phyloP scores from a whole-genome alignment of 1,284 basidiomycete genomes.

The Cryptococcus sp. region DNA sequence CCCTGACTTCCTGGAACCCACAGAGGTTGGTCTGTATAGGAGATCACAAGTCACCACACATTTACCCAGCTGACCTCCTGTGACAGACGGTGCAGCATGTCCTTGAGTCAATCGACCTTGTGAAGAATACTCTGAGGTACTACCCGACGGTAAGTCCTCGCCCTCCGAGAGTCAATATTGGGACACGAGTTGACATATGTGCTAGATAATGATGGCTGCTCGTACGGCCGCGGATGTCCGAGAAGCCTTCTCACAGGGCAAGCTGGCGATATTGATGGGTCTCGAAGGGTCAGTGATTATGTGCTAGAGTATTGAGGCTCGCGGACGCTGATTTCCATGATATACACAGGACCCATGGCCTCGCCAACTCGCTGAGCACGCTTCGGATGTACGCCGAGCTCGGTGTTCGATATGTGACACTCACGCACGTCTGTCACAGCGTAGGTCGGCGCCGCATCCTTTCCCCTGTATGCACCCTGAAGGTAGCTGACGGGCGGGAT shows the following conservation, averaged over 20 bases:
- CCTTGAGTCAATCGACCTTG: constrained; percentile 81
- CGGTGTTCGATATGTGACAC: constrained; percentile 76
- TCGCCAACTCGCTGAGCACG: constrained; percentile 74
- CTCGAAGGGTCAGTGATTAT: constrained; percentile 64
- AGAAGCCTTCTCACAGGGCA: constrained; percentile 59
- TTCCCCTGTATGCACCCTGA: not conserved
- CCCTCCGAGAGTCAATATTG: constrained; percentile 60
- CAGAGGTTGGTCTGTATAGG: constrained; percentile 60
- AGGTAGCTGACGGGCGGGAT: not conserved
- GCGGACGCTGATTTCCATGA: not conserved
- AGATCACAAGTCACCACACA: not conserved
- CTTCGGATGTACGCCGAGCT: constrained; percentile 70
- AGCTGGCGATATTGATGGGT: constrained; percentile 74
- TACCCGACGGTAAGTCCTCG: not conserved
- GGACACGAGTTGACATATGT: constrained; percentile 33
- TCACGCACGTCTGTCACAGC: constrained; percentile 83
- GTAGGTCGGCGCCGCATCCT: constrained; percentile 6
- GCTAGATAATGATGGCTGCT: constrained; percentile 1
- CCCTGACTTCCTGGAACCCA: constrained; percentile 65
- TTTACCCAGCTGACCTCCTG: not conserved
- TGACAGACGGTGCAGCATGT: constrained; percentile 60
- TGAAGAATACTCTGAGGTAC: constrained; percentile 60
- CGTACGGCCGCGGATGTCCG: constrained; percentile 59
- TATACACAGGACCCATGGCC: constrained; percentile 59
- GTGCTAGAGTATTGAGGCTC: not conserved